Evolutionary conservation across 2,329 filamentous ascomycete genomes (phyloP).

Genomic region (Colletotrichum camelliae): DNA sequence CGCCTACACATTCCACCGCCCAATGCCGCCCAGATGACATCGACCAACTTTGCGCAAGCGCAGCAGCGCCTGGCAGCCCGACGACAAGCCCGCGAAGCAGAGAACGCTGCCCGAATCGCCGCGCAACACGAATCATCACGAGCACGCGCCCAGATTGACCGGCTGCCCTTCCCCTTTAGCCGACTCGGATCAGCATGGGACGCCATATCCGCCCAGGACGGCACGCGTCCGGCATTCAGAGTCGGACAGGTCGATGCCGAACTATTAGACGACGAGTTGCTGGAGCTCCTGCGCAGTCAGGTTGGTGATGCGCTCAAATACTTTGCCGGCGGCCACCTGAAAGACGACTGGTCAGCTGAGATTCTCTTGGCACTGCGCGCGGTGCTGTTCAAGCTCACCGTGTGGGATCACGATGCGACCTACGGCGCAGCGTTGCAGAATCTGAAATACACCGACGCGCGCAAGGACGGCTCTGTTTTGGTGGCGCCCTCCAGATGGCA

Average conservation of each 20-base stretch:
- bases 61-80: slow-evolving; percentile 86
- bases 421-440: slow-evolving; percentile 95
- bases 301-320: slow-evolving; percentile 89
- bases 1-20: slow-evolving; percentile 4
- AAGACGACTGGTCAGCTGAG: slow-evolving; percentile 88
- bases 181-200: slow-evolving; percentile 70
- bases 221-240: slow-evolving; percentile 84
- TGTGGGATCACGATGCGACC: slow-evolving; percentile 96
- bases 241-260: slow-evolving; percentile 97
- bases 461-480: slow-evolving; percentile 65
- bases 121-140: slow-evolving; percentile 57
- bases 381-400: slow-evolving; percentile 88
- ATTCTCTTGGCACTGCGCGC: slow-evolving; percentile 79
- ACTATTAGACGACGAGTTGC: slow-evolving; percentile 89
- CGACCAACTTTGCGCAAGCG: slow-evolving; percentile 81
- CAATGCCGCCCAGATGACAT: slow-evolving; percentile 49
- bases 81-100: slow-evolving; percentile 75
- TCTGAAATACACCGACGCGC: slow-evolving; percentile 85
- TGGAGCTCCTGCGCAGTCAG: slow-evolving; percentile 84
- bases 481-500: slow-evolving; percentile 80
- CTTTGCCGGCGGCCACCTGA: slow-evolving; percentile 74
- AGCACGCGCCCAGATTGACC: slow-evolving; percentile 59
- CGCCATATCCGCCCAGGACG: slow-evolving; percentile 73
- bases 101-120: slow-evolving; percentile 62
- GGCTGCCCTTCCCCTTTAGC: slow-evolving; percentile 68